These are phyloP conservation scores for Botryotinia narcissicola DNA, from an alignment of 2,329 filamentous ascomycete species.

Conservation along the genomic window DNA sequence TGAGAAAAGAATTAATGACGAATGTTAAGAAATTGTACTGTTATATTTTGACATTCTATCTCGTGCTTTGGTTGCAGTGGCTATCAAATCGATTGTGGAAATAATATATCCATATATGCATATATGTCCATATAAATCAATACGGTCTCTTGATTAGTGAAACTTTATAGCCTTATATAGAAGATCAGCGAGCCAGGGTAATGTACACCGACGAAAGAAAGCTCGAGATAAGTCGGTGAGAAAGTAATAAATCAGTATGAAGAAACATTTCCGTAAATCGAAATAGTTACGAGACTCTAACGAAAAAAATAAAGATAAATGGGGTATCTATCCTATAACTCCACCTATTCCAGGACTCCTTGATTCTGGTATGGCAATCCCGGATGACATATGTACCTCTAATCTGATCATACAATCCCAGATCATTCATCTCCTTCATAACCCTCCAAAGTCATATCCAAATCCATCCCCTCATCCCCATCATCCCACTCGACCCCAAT, in stretches of 20 bases:
- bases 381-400: background rate
- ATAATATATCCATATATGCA: background rate
- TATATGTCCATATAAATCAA: background rate
- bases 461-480: constrained; percentile 24
- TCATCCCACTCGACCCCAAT: constrained; percentile 35
- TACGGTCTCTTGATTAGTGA: background rate
- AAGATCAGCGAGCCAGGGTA: background rate
- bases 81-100: background rate
- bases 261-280: background rate
- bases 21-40: background rate
- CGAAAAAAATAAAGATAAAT: background rate
- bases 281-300: background rate
- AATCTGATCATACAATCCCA: background rate
- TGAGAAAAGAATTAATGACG: background rate
- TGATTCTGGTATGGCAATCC: background rate
- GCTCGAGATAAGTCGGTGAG: background rate
- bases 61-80: background rate
- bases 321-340: constrained; percentile 4
- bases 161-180: background rate
- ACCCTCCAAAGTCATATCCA: constrained; percentile 22
- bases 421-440: constrained; percentile 11
- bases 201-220: background rate
- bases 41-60: background rate
- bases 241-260: background rate
- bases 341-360: background rate